Percentiles rank a stretch among this genome's conserved stretches.
These are phyloP conservation scores for Aspergillus sparsus DNA, from an alignment of 495 filamentous ascomycete species.

Conservation along the genomic window DNA sequence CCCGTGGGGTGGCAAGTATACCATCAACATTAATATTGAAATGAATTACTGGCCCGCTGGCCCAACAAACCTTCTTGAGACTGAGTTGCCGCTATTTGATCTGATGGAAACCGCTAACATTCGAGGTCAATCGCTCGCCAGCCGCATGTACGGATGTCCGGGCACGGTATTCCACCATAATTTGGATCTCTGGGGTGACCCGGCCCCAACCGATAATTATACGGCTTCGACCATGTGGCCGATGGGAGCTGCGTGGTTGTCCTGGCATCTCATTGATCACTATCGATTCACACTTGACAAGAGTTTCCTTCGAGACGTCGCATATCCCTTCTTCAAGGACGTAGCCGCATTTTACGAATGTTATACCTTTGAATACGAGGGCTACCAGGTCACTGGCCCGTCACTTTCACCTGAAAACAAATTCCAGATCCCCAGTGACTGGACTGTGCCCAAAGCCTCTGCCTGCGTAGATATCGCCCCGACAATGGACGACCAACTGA, in stretches of 20 bases:
- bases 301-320: neutral
- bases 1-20: conserved; percentile 13
- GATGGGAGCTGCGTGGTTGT: conserved; percentile 14
- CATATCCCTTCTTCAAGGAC: conserved; percentile 8
- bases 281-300: conserved; percentile 14
- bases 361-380: conserved; percentile 12
- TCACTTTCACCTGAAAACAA: conserved; percentile 16
- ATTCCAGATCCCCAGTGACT: conserved; percentile 7
- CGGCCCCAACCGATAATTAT: conserved; percentile 11
- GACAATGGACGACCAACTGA: conserved; percentile 15
- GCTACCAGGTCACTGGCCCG: conserved; percentile 11
- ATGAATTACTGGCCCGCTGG: conserved; percentile 19
- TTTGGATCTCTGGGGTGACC: conserved; percentile 15
- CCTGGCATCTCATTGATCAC: conserved; percentile 11
- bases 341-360: conserved; percentile 12
- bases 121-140: neutral
- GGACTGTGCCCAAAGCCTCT: neutral
- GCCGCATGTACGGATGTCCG: conserved; percentile 11
- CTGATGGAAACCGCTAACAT: conserved; percentile 1
- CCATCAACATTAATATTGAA: conserved; percentile 16
- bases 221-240: conserved; percentile 16
- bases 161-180: conserved; percentile 14
- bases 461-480: conserved; percentile 8
- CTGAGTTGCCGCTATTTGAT: conserved; percentile 11
- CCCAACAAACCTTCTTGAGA: conserved; percentile 11